phyloP scores from a whole-genome alignment of 129 eudicot species.

The Smallanthus sonchifolius region DNA sequence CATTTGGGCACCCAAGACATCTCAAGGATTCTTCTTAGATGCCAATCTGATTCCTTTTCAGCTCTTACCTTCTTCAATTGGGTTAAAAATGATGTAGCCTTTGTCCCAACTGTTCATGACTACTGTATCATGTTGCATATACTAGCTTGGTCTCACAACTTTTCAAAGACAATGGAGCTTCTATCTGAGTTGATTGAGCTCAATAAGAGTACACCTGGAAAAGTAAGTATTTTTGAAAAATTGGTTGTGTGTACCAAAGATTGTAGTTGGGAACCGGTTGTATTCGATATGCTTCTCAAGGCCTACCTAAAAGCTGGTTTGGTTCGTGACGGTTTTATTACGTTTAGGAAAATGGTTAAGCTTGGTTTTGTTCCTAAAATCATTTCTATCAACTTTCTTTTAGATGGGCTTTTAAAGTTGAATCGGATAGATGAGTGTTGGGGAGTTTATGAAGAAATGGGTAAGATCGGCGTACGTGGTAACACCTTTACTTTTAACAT shows the following conservation, averaged over 20 bases:
- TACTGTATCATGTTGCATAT: conserved; percentile 73
- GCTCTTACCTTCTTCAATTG: conserved; percentile 70
- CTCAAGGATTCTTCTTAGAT: conserved; percentile 56
- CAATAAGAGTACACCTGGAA: conserved; percentile 10
- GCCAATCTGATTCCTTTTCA: conserved; percentile 63
- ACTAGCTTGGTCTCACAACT: conserved; percentile 57
- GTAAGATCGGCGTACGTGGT: conserved; percentile 52
- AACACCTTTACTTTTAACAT: conserved; percentile 73
- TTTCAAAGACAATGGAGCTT: conserved; percentile 50
- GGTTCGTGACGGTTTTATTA: conserved; percentile 54
- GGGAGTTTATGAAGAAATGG: conserved; percentile 72
- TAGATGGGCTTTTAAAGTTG: conserved; percentile 63
- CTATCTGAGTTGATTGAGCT: conserved; percentile 51
- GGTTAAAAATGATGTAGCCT: conserved; percentile 51
- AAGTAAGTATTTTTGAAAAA: conserved; percentile 45
- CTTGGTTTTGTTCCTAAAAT: conserved; percentile 63
- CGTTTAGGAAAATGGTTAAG: conserved; percentile 60
- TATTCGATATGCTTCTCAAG: conserved; percentile 83
- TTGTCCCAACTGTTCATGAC: conserved; percentile 42
- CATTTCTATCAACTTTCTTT: conserved; percentile 62
- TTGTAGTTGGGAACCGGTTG: conserved; percentile 85
- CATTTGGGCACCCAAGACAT: conserved; percentile 54
- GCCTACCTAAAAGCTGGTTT: conserved; percentile 57
- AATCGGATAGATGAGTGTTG: conserved; percentile 57
- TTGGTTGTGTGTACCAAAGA: conserved; percentile 46